Evolutionary conservation across 1,139 yeast genomes (phyloP).

Genomic region (Yamadazyma atlantica): DNA sequence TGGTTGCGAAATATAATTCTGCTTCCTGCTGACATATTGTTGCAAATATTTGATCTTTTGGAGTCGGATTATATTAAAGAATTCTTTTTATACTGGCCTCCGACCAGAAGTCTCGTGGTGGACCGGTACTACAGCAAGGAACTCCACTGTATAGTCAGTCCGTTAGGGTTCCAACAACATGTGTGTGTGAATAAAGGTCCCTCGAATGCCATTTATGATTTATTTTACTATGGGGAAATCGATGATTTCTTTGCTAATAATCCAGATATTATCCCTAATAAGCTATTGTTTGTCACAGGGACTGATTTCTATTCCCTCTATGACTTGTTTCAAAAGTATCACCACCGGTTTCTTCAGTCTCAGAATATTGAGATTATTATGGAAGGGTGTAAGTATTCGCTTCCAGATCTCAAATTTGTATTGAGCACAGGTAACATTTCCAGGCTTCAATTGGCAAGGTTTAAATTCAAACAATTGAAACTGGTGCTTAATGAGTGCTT

Average conservation of each 20-base stretch:
- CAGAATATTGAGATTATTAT: slow-evolving; percentile 25
- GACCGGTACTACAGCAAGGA: slow-evolving; percentile 29
- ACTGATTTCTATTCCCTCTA: slow-evolving; percentile 32
- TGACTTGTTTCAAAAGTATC: slow-evolving; percentile 21
- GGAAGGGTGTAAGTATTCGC: slow-evolving; percentile 16
- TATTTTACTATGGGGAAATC: slow-evolving; percentile 30
- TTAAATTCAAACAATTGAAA: slow-evolving; percentile 18
- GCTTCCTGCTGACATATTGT: slow-evolving; percentile 30
- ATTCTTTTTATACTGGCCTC: slow-evolving; percentile 21
- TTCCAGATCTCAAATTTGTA: slow-evolving; percentile 17
- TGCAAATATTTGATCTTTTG: slow-evolving; percentile 22
- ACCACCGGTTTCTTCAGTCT: slow-evolving; percentile 17
- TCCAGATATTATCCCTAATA: slow-evolving; percentile 28
- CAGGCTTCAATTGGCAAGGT: slow-evolving; percentile 27
- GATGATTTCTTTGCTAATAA: slow-evolving; percentile 29
- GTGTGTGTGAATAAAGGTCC: slow-evolving; percentile 19
- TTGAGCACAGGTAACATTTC: slow-evolving; percentile 26
- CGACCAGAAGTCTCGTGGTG: slow-evolving; percentile 23
- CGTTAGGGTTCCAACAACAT: slow-evolving; percentile 26
- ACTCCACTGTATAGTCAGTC: slow-evolving; percentile 34
- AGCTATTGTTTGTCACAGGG: slow-evolving; percentile 29
- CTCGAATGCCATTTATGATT: slow-evolving; percentile 23
- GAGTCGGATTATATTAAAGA: slow-evolving; percentile 29
- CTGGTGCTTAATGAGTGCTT: slow-evolving; percentile 12
- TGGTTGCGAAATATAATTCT: not conserved